phyloP scores from a whole-genome alignment of 2,329 filamentous ascomycete genomes.

The Sarocladium brachiariae region DNA sequence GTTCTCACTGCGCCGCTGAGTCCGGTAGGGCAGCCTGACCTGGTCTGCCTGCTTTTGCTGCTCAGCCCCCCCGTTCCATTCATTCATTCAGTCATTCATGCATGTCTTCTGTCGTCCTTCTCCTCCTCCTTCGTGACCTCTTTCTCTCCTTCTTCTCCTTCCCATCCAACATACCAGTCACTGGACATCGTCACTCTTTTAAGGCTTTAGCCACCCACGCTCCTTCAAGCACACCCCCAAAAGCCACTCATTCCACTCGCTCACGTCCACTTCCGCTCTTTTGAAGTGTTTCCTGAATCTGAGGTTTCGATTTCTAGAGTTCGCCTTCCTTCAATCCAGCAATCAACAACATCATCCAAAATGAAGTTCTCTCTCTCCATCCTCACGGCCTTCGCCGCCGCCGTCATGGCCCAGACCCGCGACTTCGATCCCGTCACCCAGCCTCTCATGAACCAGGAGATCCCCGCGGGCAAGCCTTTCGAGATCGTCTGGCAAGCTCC shows the following conservation, averaged over 20 bases:
- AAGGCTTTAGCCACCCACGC: constrained; percentile 23
- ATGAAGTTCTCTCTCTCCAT: constrained; percentile 49
- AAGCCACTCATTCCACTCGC: constrained; percentile 3
- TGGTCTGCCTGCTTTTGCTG: background rate
- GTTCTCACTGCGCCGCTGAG: background rate
- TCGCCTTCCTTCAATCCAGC: constrained; percentile 10
- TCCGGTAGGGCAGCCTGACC: background rate
- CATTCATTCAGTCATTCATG: constrained; percentile 4
- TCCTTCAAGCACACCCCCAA: constrained; percentile 19
- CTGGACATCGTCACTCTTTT: constrained; percentile 22
- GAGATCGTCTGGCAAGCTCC: constrained; percentile 44
- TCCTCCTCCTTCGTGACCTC: constrained; percentile 13
- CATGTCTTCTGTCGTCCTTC: constrained; percentile 14
- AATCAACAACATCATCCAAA: constrained; percentile 26
- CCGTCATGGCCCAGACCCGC: constrained; percentile 45
- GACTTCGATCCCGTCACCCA: constrained; percentile 48
- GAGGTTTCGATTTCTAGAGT: too few species aligned
- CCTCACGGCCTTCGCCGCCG: constrained; percentile 43
- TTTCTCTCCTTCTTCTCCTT: constrained; percentile 11
- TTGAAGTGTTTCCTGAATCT: constrained; percentile 14
- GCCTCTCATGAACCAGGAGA: constrained; percentile 35
- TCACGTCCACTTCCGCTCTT: constrained; percentile 14
- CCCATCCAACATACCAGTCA: constrained; percentile 20
- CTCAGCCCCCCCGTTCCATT: constrained; percentile 5
- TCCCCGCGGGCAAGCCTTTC: constrained; percentile 43